Base-by-base conservation (phyloP, 257 asterid genomes). In the Scutellaria barbata region DNA sequence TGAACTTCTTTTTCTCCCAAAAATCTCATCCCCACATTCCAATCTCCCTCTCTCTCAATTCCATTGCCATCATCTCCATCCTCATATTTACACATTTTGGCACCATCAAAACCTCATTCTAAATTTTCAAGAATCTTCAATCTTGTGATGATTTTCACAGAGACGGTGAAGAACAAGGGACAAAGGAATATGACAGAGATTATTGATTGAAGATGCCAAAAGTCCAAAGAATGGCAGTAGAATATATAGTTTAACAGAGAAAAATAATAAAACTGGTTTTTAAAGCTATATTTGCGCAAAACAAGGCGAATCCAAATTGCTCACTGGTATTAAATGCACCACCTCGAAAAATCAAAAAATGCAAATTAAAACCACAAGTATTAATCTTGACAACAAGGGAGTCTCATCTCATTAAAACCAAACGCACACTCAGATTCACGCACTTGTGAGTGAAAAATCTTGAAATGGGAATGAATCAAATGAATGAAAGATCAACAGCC, bases 271-370 rank as follows among this genome's bases (percentile, higher is more conserved):
- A 63, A 56, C 48, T 52, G 35, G 30, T 71, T 51, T 69, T 39
- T 68, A 69, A 47, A 50, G 62, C 60, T 68, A 66, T 52, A 48
- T 55, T 6, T 72, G 71, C 73, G 80, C 79, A 81, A 69, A 84
- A 81, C 81, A 76, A 74, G 89, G 81, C 71, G 85, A 81, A 81
- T 84, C 86, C 74, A 42, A 73, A 57, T 75, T 41, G 77, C 54
- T 51, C 68, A 59, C 73, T 12, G 58, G 10, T 74, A 81, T 66
- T 81, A 73, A 81, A 79, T 79, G 77, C 80, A 51, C 39, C 69
- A 12, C 68, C 82, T 81, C 80, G 81, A 81, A 69, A 59, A 62
- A 71, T 65, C 42, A 70, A 65, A 42, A 77, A 58, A 41, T 68
- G 55, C 20, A 6, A 63, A 73, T 59, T 66, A 48, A 50, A 63